Conservation (phyloP, 2,329 filamentous ascomycete genomes). For the Erysiphe pulchra region DNA sequence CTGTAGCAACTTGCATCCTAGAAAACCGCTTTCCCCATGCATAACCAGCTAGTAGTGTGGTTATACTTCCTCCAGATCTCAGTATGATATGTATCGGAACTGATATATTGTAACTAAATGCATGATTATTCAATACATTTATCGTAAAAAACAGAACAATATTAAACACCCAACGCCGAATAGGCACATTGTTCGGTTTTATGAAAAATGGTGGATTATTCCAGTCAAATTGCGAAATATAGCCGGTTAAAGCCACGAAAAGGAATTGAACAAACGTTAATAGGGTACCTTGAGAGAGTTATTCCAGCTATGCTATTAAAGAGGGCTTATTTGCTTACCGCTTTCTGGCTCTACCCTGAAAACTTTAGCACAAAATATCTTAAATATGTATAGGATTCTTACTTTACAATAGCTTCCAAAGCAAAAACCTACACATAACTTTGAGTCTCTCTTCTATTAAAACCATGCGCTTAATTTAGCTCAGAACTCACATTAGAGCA, state of each 20-base stretch:
- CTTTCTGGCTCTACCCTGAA: conserved; percentile 46
- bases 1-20: conserved; percentile 52
- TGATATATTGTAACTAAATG: conserved; percentile 89
- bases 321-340: conserved; percentile 24
- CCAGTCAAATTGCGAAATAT: conserved; percentile 46
- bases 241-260: conserved; percentile 56
- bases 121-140: conserved; percentile 92
- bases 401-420: conserved; percentile 86
- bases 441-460: conserved; percentile 7
- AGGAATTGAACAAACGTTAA: conserved; percentile 77
- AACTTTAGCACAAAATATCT: neutral
- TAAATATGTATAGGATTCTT: conserved; percentile 16
- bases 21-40: conserved; percentile 70
- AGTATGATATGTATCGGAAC: conserved; percentile 94
- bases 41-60: conserved; percentile 78
- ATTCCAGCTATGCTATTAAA: neutral
- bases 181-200: conserved; percentile 51
- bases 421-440: conserved; percentile 52
- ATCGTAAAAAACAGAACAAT: conserved; percentile 79
- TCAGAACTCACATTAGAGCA: conserved; percentile 54
- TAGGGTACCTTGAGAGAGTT: conserved; percentile 37
- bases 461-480: neutral
- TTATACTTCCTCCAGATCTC: conserved; percentile 82
- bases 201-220: conserved; percentile 46
- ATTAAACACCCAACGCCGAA: conserved; percentile 67